Evolutionary conservation across 83 land plant genomes (phyloP), one percentile per base, ranked within the genome.

Genomic region (Picea abies): DNA sequence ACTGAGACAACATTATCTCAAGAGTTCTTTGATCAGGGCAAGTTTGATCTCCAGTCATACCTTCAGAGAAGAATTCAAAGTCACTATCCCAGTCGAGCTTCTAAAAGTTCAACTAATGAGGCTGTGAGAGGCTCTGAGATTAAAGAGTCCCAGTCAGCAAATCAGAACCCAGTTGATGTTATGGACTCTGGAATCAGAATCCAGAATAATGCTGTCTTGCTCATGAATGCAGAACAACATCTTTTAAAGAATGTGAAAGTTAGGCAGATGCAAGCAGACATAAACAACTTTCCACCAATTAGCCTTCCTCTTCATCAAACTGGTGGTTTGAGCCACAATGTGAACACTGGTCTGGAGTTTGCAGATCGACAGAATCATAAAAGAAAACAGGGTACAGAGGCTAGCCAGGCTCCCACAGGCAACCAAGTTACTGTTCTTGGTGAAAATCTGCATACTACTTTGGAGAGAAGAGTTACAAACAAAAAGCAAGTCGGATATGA

Each of bases 1-100:
- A 20, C 22, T 32, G 23, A 72, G 76, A 72, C 14, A 11, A 41
- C 56, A 44, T 56, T 72, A 44, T 72, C 52, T 39, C 56, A 3
- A 72, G 76, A 41, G 25, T 72, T 44, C 14, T 72, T 72, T 72
- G 76, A 72, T 44, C 25, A 72, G 56, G 52, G 76, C 4, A 44
- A 72, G 56, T 44, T 39, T 41, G 60, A 56, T 56, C 52, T 72
- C 52, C 52, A 17, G 25, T 72, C 76, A 35, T 72, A 72, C 76
- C 19, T 72, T 39, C 49, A 72, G n/a, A 72, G 44, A 22, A 72
- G 76, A 72, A 39, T 72, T 72, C 52, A 20, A 41, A 20, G 37
- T 41, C 41, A 72, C 11, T 20, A 47, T 19, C 37, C 76, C 52
- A 20, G 52, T 41, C 35, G n/a, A 72, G 49, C 52, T 5, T 17